Base-by-base conservation (phyloP, 2,329 filamentous ascomycete genomes). In the Drechslera avenae region DNA sequence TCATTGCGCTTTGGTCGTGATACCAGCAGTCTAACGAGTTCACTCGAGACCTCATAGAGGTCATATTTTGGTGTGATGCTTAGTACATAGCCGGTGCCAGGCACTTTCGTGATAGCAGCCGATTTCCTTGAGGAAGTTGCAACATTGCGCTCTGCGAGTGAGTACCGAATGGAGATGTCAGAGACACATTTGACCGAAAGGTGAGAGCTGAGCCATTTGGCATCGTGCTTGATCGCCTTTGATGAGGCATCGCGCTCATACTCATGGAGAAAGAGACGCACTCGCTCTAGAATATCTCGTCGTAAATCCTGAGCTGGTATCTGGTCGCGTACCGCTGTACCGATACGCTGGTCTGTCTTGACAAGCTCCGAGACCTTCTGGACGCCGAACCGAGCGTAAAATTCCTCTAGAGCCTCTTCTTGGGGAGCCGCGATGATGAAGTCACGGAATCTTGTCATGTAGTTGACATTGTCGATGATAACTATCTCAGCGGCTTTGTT, bases 41-140 rank as follows among this genome's bases (percentile, higher is more conserved):
- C 90, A 63, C 92, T 89, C 50, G 91, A 94, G 59, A 99, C 87
- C 75, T 99, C 91, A 70, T 96, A 97, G 68, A 95, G 84, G 68
- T 97, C 91, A 23, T 85, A 88, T 52, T 84, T 83, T 8, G 86
- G 83, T 3, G 88, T 87, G 31, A 97, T 85, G 66, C 88, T 95
- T n/a, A 97, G 76, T 4, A 86, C 82, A 69, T 83, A 87, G 13
- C 83, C 81, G 14, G 76, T 18, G 72, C 79, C 43, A 87, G 89
- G 18, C 89, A 91, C 14, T 86, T 91, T 66, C 86, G 82, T 68
- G 87, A 91, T 75, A 91, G 89, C 3, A 80, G 86, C 69, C 90
- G 87, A 16, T 84, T 85, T 62, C 12, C 52, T 63, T 2, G 59
- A 56, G 2, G 68, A 67, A 1, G 60, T 69, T 6, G 69, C 59